Base-by-base conservation (phyloP, 495 filamentous ascomycete genomes). In the Penicillium bovifimosum region DNA sequence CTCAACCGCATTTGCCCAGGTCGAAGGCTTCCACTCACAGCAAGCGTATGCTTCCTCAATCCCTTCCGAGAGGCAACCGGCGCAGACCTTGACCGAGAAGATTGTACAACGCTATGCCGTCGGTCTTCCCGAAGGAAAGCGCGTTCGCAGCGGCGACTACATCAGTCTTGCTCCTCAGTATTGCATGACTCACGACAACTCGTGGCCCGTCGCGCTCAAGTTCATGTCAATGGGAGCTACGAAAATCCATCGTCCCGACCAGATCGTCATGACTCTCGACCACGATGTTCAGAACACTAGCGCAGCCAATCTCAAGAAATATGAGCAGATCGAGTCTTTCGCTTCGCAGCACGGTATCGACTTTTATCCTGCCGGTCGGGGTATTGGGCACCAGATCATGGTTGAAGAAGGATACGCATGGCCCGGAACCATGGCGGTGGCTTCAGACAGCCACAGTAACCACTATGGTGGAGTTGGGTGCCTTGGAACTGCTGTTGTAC, bases 181-280 rank as follows among this genome's bases (percentile, higher is more conserved):
- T 20, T 87, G 86, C 73, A 93, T 96, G 84, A 91, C 90, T 0
- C 92, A 98, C 70, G 93, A 98, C 68, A 96, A 98, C 71, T 84
- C 84, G 0, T 95, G 85, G 86, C 88, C 91, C 1, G 85, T 95
- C 0, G 85, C 86, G 0, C 62, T 79, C 40, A 96, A 98, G 69
- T 95, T 91, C 74, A 86, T 89, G 82, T 84, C 81, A 0, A 92
- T 95, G 41, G 91, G 90, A n/a, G 90, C 90, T 1, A 75, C 85
- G 17, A 78, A 82, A 58, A 76, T 96, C 50, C 75, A 90, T 59
- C 69, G 90, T 66, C 77, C 77, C n/a, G 53, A 72, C 5, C 91
- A 95, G 72, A 76, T 95, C 7, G 86, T 96, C 47, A 87, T 95
- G 81, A 88, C 91, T 0, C 77, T 97, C 6, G 92, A 97, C 66